These are phyloP conservation scores for Microcos paniculata DNA, from an alignment of 345 rosid species.

Conservation along the genomic window DNA sequence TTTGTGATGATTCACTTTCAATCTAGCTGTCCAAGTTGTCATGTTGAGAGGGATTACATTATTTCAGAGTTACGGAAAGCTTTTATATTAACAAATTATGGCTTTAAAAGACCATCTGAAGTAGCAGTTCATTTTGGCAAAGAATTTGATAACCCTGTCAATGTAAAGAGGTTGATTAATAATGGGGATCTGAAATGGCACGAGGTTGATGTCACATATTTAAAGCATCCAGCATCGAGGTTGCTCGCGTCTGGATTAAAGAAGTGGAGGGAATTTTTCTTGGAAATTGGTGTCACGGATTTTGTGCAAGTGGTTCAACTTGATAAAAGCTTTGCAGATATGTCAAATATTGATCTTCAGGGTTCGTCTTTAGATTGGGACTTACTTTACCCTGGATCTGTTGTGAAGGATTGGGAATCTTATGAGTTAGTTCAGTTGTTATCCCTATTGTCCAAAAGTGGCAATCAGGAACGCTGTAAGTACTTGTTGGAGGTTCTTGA, in stretches of 20 bases:
- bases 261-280: slow-evolving; percentile 80
- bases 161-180: slow-evolving; percentile 49
- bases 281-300: slow-evolving; percentile 78
- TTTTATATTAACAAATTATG: slow-evolving; percentile 67
- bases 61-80: slow-evolving; percentile 68
- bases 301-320: slow-evolving; percentile 78
- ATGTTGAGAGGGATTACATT: slow-evolving; percentile 56
- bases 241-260: slow-evolving; percentile 39
- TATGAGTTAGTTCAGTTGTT: slow-evolving; percentile 58
- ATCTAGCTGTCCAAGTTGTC: slow-evolving; percentile 68
- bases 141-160: slow-evolving; percentile 60
- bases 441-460: slow-evolving; percentile 39
- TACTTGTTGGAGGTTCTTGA: slow-evolving; percentile 76
- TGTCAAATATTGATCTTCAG: slow-evolving; percentile 29
- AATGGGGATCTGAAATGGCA: slow-evolving; percentile 61
- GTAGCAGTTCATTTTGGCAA: slow-evolving; percentile 69
- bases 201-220: slow-evolving; percentile 66
- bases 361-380: slow-evolving; percentile 30
- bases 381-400: slow-evolving; percentile 34
- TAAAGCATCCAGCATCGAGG: slow-evolving; percentile 65
- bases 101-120: slow-evolving; percentile 51
- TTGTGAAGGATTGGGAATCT: slow-evolving; percentile 87
- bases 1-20: slow-evolving; percentile 82
- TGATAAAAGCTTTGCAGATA: slow-evolving; percentile 56
- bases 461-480: slow-evolving; percentile 49